These are phyloP conservation scores for Trichoderma hamatum DNA, from an alignment of 2,329 filamentous ascomycete species.

Conservation along the genomic window DNA sequence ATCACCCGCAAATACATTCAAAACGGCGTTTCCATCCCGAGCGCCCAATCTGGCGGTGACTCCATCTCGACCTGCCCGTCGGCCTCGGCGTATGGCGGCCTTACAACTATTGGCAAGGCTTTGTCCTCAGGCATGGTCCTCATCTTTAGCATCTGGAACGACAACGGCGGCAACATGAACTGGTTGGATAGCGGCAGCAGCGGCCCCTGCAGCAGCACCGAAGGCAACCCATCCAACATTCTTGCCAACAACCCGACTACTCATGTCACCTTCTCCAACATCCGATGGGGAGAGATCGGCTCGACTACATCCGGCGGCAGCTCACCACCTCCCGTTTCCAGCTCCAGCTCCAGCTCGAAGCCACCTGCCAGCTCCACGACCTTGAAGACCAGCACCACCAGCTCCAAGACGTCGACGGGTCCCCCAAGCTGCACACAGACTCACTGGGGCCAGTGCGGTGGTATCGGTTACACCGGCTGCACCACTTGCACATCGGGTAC, in stretches of 20 bases:
- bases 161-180: conserved; percentile 53
- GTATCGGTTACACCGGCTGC: conserved; percentile 14
- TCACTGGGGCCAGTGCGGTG: conserved; percentile 14
- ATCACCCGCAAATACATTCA: conserved; percentile 52
- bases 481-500: conserved; percentile 11
- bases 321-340: neutral
- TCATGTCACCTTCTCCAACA: conserved; percentile 57
- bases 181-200: conserved; percentile 54
- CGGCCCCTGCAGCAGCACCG: conserved; percentile 57
- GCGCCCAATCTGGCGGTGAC: conserved; percentile 35
- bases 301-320: conserved; percentile 41
- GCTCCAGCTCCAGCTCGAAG: neutral
- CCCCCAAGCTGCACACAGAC: conserved; percentile 13
- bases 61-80: conserved; percentile 41
- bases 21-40: conserved; percentile 35
- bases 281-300: conserved; percentile 64
- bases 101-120: conserved; percentile 50
- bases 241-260: conserved; percentile 50
- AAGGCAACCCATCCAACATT: conserved; percentile 56
- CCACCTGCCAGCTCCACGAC: conserved; percentile 9
- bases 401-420: neutral
- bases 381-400: neutral
- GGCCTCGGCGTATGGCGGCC: conserved; percentile 46
- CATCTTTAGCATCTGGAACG: conserved; percentile 58
- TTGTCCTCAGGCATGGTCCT: conserved; percentile 54